Evolutionary conservation across 495 filamentous ascomycete species (phyloP).

Genomic region (Lineolata rhizophorae): DNA sequence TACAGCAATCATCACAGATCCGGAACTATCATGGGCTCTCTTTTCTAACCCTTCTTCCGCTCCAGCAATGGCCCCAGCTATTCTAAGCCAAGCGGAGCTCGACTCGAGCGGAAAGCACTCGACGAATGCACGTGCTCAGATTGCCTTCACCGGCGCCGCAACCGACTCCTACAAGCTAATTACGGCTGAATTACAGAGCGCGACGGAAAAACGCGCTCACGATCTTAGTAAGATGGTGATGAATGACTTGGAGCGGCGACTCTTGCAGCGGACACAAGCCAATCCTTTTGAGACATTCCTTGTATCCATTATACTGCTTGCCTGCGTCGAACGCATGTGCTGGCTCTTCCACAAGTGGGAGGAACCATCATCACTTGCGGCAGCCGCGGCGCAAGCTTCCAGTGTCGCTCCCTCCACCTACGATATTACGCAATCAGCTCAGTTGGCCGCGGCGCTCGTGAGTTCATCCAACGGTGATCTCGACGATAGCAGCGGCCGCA

Average conservation of each 20-base stretch:
- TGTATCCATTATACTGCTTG: slow-evolving; percentile 45
- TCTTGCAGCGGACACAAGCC: slow-evolving; percentile 44
- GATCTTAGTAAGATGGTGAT: slow-evolving; percentile 43
- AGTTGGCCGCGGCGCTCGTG: background rate
- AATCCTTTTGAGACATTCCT: slow-evolving; percentile 53
- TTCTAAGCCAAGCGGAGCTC: slow-evolving; percentile 21
- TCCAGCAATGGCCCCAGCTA: slow-evolving; percentile 20
- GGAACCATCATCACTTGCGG: background rate
- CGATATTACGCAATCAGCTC: slow-evolving; percentile 4
- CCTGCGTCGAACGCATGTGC: slow-evolving; percentile 55
- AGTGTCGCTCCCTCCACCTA: slow-evolving; percentile 26
- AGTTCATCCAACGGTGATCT: too few relatives aligned
- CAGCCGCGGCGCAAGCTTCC: background rate
- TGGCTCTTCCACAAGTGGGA: slow-evolving; percentile 60
- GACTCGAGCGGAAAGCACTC: too few relatives aligned
- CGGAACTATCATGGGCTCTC: slow-evolving; percentile 44
- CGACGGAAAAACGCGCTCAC: slow-evolving; percentile 47
- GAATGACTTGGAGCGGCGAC: slow-evolving; percentile 45
- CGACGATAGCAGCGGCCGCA: background rate
- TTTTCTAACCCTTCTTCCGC: slow-evolving; percentile 27
- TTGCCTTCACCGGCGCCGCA: too few relatives aligned
- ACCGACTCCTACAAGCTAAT: slow-evolving; percentile 29
- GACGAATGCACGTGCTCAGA: too few relatives aligned
- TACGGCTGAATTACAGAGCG: slow-evolving; percentile 45
- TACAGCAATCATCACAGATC: too few relatives aligned